Evolutionary conservation across 1,284 basidiomycete species (phyloP).

Genomic region (Sanghuangporus weigelae): DNA sequence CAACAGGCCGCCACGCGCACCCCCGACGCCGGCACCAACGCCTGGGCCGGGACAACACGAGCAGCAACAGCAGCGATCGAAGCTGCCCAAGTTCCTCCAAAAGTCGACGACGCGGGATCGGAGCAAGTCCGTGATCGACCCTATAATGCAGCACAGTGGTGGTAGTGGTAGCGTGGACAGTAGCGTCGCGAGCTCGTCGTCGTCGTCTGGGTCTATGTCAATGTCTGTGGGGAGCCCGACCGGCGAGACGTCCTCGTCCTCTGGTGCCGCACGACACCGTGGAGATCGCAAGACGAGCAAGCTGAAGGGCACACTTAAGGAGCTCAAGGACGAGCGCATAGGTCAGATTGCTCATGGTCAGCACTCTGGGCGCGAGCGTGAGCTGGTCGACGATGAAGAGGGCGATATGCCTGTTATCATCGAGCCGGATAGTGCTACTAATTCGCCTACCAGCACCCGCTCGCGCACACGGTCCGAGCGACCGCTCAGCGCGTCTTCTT

Average conservation of each 20-base stretch:
- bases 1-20: conserved; percentile 18
- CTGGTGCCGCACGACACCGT: conserved; percentile 1
- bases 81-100: conserved; percentile 62
- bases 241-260: neutral
- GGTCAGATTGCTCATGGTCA: conserved; percentile 25
- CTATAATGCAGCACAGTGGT: conserved; percentile 7
- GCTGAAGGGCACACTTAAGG: conserved; percentile 20
- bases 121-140: conserved; percentile 52
- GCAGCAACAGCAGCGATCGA: conserved; percentile 23
- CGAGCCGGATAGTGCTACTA: conserved; percentile 35
- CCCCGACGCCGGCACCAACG: conserved; percentile 13
- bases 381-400: conserved; percentile 22
- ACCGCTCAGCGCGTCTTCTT: conserved; percentile 33
- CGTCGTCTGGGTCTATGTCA: conserved; percentile 21
- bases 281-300: conserved; percentile 19
- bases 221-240: neutral
- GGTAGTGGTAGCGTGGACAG: conserved; percentile 29
- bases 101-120: conserved; percentile 49
- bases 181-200: conserved; percentile 37
- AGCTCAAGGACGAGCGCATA: conserved; percentile 25
- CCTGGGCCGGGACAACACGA: conserved; percentile 19
- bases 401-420: conserved; percentile 47
- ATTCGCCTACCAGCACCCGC: conserved; percentile 25
- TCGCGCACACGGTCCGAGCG: conserved; percentile 42
- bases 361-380: conserved; percentile 24